Evolutionary conservation across 305 asterid genomes (phyloP).

Genomic region (Fraxinus baroniana): DNA sequence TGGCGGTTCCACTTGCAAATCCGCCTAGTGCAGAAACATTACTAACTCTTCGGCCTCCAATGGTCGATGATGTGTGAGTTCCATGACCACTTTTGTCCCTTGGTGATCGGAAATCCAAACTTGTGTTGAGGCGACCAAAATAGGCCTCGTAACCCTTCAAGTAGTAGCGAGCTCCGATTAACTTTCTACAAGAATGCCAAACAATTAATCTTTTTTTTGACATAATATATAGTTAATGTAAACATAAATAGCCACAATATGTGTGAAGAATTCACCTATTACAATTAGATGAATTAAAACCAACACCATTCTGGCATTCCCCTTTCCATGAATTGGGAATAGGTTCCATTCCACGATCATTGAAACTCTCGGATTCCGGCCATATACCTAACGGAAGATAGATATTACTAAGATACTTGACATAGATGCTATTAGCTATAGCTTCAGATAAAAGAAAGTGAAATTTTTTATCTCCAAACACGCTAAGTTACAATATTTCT

Average conservation of each 20-base stretch:
- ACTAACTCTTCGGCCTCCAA: slow-evolving; percentile 38
- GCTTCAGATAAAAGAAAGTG: background rate
- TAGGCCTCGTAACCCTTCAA: slow-evolving; percentile 28
- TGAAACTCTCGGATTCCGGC: slow-evolving; percentile 40
- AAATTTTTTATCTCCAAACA: background rate
- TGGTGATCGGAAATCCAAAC: slow-evolving; percentile 23
- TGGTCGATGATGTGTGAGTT: slow-evolving; percentile 35
- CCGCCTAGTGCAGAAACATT: slow-evolving; percentile 38
- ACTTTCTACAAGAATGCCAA: slow-evolving; percentile 24
- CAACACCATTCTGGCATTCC: slow-evolving; percentile 23
- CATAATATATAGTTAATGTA: background rate
- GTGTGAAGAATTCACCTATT: slow-evolving; percentile 27
- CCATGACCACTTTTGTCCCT: slow-evolving; percentile 41
- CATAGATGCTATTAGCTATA: too few relatives aligned
- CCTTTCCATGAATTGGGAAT: slow-evolving; percentile 38
- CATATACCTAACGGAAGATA: slow-evolving; percentile 26
- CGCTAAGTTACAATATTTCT: background rate
- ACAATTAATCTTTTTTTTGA: background rate
- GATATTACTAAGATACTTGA: background rate
- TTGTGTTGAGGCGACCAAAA: slow-evolving; percentile 21
- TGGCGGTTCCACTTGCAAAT: slow-evolving; percentile 32
- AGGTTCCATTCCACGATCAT: slow-evolving; percentile 33
- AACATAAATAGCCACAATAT: background rate
- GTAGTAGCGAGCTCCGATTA: slow-evolving; percentile 43
- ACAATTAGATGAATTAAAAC: slow-evolving; percentile 28